Evolutionary conservation across 306 rosid genomes (phyloP), one percentile per base, ranked within the genome.

Genomic region (Cicer judaicum): DNA sequence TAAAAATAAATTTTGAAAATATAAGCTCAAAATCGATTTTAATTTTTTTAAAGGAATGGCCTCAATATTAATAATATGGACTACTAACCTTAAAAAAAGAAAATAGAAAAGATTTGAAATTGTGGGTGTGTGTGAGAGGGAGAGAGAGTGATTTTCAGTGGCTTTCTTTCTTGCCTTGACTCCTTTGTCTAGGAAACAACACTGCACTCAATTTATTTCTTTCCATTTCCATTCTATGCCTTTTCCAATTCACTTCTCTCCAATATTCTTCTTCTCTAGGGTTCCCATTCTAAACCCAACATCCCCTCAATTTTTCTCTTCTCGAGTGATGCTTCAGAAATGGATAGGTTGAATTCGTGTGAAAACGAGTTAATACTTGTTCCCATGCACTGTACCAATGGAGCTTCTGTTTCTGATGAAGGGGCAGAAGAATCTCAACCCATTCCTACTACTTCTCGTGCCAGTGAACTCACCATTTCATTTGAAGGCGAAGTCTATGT

Each of bases 401-500:
- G 72, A 70, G 74, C 63, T 70, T 62, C 60, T 9, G 64, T 53
- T 46, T 41, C 72, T 66, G 82, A 81, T 42, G 83, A 73, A 56
- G 84, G 44, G 0, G 64, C 11, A 0, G 79, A 75, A 57, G 84
- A 77, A 18, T 29, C 70, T 77, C 41, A 46, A 34, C 2, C 36
- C 18, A 12, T 12, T 39, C 38, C 14, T 64, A 12, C 68, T 68
- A 67, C 79, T 42, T 5, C 87, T 73, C 82, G 89, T 54, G 73
- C 89, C 43, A 86, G 90, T 70, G 95, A 89, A 85, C 95, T 89
- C 80, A 79, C 95, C 76, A 60, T 89, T 74, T 73, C 95, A 13
- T 89, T 89, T 68, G 86, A 89, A 68, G 95, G 95, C 75, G 89
- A 89, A 74, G 90, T 89, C 39, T 87, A 84, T 72, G 95, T 89